Evolutionary conservation across 1,139 yeast genomes (phyloP).

Genomic region (Geotrichum cucujoidarum): DNA sequence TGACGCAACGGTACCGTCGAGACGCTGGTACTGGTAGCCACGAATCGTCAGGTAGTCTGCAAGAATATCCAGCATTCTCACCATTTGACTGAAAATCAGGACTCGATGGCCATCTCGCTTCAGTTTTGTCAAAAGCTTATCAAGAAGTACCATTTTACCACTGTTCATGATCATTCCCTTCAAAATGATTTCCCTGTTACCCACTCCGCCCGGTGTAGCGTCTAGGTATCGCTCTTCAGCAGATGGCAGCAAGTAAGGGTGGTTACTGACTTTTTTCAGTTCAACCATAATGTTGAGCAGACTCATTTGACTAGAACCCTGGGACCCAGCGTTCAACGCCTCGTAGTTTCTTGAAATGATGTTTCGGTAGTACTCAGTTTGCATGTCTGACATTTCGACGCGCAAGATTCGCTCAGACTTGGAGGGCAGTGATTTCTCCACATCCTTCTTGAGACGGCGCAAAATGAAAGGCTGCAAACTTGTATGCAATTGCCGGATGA

Average conservation of each 20-base stretch:
- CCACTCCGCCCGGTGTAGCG: constrained; percentile 47
- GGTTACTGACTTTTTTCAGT: constrained; percentile 92
- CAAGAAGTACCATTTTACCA: constrained; percentile 95
- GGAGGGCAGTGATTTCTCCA: constrained; percentile 91
- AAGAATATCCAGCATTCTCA: constrained; percentile 85
- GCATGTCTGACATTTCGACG: constrained; percentile 91
- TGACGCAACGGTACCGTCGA: constrained; percentile 96
- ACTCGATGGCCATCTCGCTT: constrained; percentile 95
- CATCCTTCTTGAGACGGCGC: constrained; percentile 92
- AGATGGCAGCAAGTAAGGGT: constrained; percentile 89
- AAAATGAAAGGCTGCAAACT: constrained; percentile 86
- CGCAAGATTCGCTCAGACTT: constrained; percentile 91
- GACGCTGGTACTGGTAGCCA: constrained; percentile 85
- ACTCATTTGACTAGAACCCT: constrained; percentile 74
- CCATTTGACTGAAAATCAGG: constrained; percentile 94
- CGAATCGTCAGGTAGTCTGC: constrained; percentile 90
- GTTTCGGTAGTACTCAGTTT: constrained; percentile 91
- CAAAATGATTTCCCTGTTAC: constrained; percentile 70
- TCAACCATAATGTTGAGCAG: constrained; percentile 90
- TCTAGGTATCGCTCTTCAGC: constrained; percentile 81
- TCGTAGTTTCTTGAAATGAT: constrained; percentile 86
- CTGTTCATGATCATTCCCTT: constrained; percentile 95
- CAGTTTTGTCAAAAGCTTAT: constrained; percentile 76
- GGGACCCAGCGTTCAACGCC: constrained; percentile 81
- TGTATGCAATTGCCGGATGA: constrained; percentile 77